Evolutionary conservation across 164 flowering plant genomes (phyloP), one percentile per base, ranked within the genome.

Genomic region (Cinnamomum chago): DNA sequence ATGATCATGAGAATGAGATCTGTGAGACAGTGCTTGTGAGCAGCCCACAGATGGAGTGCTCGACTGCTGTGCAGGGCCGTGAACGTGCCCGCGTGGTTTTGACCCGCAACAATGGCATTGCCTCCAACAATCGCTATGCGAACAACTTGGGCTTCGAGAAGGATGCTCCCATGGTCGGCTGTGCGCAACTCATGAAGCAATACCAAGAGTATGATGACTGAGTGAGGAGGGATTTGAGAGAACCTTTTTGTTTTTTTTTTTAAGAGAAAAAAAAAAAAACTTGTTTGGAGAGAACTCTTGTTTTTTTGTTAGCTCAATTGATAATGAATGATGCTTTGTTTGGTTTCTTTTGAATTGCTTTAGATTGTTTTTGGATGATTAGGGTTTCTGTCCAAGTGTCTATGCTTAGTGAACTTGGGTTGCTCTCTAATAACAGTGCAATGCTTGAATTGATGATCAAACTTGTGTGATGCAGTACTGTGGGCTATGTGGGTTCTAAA

Each of bases 41-140:
- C 82, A 92, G 97, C 82, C 85, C 92, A 5, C 76, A 76, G 75
- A 20, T 13, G 0, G 73, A 73, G 72, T 92, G 95, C 66, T 64
- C 78, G 1, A 1, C 62, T 68, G 67, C 72, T 1, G 73, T 79
- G 30, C 78, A 82, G 5, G 97, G 90, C 2, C 85, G 92, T 27
- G 95, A 92, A 3, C 55, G 75, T 12, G 75, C 94, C n/a, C 87
- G 87, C 18, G 89, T 91, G 17, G 77, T 86, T 76, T 87, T 90
- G 72, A 86, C 88, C 69, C 24, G 72, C 77, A 58, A 76, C 92
- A 92, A 92, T 52, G 97, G 97, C n/a, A 85, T 92, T n/a, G 74
- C 72, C 2, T 84, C 92, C 0, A 50, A 77, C 78, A 20, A n/a
- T 1, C 88, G 97, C 0, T 80, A 69, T 65, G 93, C 91, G 72